Percentiles rank a stretch among this genome's conserved stretches.
Evolutionary conservation across 164 flowering plant genomes (phyloP).

Genomic region (Houttuynia cordata): DNA sequence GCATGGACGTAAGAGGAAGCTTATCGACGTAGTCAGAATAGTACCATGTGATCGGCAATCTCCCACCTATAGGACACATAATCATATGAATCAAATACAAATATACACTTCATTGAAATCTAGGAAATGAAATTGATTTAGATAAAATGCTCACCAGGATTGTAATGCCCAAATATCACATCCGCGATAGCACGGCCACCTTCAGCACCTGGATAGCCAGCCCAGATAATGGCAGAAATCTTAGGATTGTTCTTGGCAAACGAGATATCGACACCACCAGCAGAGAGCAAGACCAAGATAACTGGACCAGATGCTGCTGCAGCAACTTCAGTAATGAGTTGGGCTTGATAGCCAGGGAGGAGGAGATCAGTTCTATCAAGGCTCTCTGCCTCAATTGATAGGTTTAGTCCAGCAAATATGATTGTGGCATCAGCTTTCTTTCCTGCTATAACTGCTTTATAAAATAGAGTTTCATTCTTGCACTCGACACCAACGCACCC

Average conservation of each 20-base stretch:
- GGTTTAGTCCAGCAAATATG: slow-evolving; percentile 31
- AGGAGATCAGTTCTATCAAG: slow-evolving; percentile 21
- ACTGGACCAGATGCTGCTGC: too few relatives aligned
- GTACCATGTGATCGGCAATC: slow-evolving; percentile 78
- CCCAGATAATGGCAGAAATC: too few relatives aligned
- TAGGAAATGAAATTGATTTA: not conserved
- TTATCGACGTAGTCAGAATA: too few relatives aligned
- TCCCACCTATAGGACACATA: slow-evolving; percentile 44
- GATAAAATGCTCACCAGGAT: slow-evolving; percentile 15
- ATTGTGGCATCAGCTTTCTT: slow-evolving; percentile 25
- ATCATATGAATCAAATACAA: not conserved
- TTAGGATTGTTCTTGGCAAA: too few relatives aligned
- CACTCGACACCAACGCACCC: slow-evolving; percentile 8
- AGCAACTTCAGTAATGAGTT: too few relatives aligned
- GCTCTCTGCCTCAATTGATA: slow-evolving; percentile 27
- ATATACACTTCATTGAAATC: not conserved
- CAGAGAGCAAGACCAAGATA: too few relatives aligned
- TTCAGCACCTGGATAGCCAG: too few relatives aligned
- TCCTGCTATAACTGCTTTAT: slow-evolving; percentile 3
- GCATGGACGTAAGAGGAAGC: too few relatives aligned
- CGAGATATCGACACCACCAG: too few relatives aligned
- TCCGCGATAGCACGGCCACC: too few relatives aligned
- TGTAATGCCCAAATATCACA: too few relatives aligned
- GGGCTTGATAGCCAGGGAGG: slow-evolving; percentile 32
- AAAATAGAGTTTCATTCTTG: not conserved